Evolutionary conservation across 148 eudicot species (phyloP), one percentile per base, ranked within the genome.

Genomic region (Salicornia ramosissima): DNA sequence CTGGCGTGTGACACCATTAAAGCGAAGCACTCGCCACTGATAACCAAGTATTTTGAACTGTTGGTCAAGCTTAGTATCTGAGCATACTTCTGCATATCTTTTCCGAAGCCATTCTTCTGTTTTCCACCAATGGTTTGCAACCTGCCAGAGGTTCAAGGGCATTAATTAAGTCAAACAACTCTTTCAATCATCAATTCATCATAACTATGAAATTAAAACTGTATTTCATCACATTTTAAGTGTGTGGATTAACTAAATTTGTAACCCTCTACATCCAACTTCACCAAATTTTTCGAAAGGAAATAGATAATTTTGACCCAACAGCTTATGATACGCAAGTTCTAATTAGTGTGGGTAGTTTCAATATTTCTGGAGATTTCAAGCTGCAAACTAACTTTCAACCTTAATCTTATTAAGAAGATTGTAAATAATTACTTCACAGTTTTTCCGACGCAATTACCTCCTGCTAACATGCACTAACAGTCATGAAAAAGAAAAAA

Each of bases 1-100:
- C 80, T 93, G 92, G 15, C 96, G 95, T 49, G 98, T 93, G 52
- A 70, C 62, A 66, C 82, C 95, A 83, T 90, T 90, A 74, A 93
- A 93, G 36, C 91, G 98, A 71, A 93, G 95, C 53, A 87, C 84
- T 33, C 96, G 91, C 98, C 98, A 93, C 63, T 90, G 92, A 66
- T 88, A 93, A 67, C 95, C 98, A 70, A 86, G 80, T 67, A 93
- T 68, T 72, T 81, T 81, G 47, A 93, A 85, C 31, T 69, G 60
- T 43, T 67, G 81, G 45, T 66, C 71, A 21, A 65, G 71, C 57
- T 75, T 74, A 43, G 51, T 25, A 58, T 74, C 83, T 55, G 90
- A 86, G 77, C 70, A 63, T 61, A 83, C 70, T 77, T 86, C 83
- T 50, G 77, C 73, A 65, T 82, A 84, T 73, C 90, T 88, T 71